Conservation (phyloP, 2,329 filamentous ascomycete genomes). For the Trichoderma pleuroti region DNA sequence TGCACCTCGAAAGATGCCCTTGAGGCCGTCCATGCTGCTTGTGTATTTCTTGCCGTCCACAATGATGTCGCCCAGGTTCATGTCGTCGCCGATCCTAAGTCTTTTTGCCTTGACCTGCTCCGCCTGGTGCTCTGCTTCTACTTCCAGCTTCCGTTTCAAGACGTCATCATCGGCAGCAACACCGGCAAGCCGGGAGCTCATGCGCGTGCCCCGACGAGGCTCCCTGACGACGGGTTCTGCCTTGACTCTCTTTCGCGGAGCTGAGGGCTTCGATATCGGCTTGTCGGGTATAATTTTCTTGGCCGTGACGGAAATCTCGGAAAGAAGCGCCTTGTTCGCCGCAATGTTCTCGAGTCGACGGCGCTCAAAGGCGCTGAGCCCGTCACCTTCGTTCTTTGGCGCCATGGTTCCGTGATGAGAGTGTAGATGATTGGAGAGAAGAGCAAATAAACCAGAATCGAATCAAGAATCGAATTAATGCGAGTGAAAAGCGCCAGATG, state of each 20-base stretch:
- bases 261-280: conserved; percentile 42
- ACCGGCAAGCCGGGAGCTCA: conserved; percentile 57
- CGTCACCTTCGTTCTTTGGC: conserved; percentile 40
- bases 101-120: conserved; percentile 55
- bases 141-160: conserved; percentile 49
- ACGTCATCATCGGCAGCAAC: conserved; percentile 46
- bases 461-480: not conserved
- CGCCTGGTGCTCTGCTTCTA: conserved; percentile 44
- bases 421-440: not conserved
- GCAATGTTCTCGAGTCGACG: conserved; percentile 82
- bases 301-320: conserved; percentile 69
- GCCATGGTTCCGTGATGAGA: conserved; percentile 38
- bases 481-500: not conserved
- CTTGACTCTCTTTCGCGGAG: conserved; percentile 31
- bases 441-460: not conserved
- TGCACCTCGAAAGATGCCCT: conserved; percentile 58
- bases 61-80: conserved; percentile 72
- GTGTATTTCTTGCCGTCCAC: conserved; percentile 78
- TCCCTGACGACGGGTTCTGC: conserved; percentile 48
- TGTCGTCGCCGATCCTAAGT: conserved; percentile 49
- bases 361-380: conserved; percentile 80
- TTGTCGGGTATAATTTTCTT: conserved; percentile 62
- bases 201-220: conserved; percentile 48
- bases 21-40: conserved; percentile 62
- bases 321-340: conserved; percentile 75